These are phyloP conservation scores for Rugonectria rugulosa DNA, from an alignment of 2,329 filamentous ascomycete genomes.

Conservation along the genomic window DNA sequence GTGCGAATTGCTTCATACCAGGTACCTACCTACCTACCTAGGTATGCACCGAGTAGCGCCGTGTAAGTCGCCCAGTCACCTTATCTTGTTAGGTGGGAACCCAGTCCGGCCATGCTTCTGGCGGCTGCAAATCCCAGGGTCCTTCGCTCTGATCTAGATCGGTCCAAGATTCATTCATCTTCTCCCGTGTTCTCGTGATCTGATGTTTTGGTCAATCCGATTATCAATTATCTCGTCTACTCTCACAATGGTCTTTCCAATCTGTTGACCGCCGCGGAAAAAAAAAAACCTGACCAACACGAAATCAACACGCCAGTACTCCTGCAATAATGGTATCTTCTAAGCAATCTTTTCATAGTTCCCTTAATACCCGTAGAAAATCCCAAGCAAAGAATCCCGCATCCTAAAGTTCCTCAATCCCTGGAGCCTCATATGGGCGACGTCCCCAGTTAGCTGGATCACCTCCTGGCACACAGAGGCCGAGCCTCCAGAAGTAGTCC, in stretches of 20 bases:
- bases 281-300: too few species aligned
- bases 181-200: conserved; percentile 8
- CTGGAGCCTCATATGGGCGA: conserved; percentile 53
- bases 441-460: conserved; percentile 73
- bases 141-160: not conserved
- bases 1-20: too few species aligned
- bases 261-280: not conserved
- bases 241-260: too few species aligned
- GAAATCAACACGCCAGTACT: not conserved
- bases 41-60: too few species aligned
- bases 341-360: conserved; percentile 2
- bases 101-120: conserved; percentile 3
- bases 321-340: not conserved
- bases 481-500: conserved; percentile 96
- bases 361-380: conserved; percentile 5
- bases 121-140: not conserved
- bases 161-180: conserved; percentile 8
- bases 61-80: too few species aligned
- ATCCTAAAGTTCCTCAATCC: conserved; percentile 48
- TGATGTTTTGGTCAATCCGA: not conserved
- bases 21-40: too few species aligned
- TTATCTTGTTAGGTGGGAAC: conserved; percentile 24
- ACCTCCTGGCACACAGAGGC: conserved; percentile 85
- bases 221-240: conserved; percentile 5
- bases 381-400: not conserved